Evolutionary conservation across 2,329 filamentous ascomycete genomes (phyloP).

Genomic region (Penicillium decumbens): DNA sequence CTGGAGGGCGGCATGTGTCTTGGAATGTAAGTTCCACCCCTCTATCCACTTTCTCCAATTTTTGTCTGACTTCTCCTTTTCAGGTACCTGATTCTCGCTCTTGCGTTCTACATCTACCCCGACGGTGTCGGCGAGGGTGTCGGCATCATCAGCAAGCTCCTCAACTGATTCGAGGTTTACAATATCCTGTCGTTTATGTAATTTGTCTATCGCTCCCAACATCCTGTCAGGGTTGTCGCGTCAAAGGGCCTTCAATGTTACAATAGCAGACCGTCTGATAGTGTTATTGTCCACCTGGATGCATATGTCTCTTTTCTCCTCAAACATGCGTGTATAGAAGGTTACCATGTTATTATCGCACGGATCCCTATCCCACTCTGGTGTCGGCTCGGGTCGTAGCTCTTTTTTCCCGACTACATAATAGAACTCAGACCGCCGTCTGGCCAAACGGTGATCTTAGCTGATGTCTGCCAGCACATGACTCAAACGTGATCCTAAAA

Average conservation of each 20-base stretch:
- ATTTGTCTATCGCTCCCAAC: not conserved
- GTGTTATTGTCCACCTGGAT: not conserved
- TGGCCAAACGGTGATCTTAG: no score
- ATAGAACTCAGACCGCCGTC: no score
- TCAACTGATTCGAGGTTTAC: constrained; percentile 7
- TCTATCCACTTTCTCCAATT: constrained; percentile 6
- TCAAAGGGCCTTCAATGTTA: not conserved
- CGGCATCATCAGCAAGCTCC: constrained; percentile 14
- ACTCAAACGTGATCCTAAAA: no score
- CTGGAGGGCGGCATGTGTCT: constrained; percentile 72
- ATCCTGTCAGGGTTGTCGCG: not conserved
- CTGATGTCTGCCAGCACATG: no score
- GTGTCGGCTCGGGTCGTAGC: no score
- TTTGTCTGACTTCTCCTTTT: constrained; percentile 4
- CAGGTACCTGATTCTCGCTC: constrained; percentile 43
- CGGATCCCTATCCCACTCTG: not conserved
- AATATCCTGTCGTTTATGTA: not conserved
- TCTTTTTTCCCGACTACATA: no score
- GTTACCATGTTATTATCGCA: not conserved
- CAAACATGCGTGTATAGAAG: constrained; percentile 3
- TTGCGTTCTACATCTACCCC: constrained; percentile 49
- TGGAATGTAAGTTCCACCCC: constrained; percentile 45
- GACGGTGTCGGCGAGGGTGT: constrained; percentile 33
- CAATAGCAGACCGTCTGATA: constrained; percentile 5
- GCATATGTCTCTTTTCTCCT: constrained; percentile 1